These are phyloP conservation scores for Gynandropsis gynandra DNA, from an alignment of 345 rosid species.

Conservation along the genomic window DNA sequence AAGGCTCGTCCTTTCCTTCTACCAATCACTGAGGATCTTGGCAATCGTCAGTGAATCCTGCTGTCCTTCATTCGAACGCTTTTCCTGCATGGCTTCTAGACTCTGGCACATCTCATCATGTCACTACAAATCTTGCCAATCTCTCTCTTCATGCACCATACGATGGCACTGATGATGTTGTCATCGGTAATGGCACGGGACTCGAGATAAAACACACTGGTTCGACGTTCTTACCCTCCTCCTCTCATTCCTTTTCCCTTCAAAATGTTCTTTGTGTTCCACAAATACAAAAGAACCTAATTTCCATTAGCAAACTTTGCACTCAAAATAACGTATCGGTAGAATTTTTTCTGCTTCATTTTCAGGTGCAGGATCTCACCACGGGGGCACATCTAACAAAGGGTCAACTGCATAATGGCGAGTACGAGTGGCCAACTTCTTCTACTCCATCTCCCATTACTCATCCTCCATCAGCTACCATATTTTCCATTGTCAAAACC, in stretches of 20 bases:
- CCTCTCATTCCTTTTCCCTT: not conserved
- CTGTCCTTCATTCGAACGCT: not conserved
- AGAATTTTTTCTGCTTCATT: not conserved
- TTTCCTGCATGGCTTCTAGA: not conserved
- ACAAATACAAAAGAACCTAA: not conserved
- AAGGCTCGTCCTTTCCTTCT: not conserved
- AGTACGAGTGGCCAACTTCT: no score
- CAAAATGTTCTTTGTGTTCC: not conserved
- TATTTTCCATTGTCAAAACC: no score
- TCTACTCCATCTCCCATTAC: no score
- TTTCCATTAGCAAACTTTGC: not conserved
- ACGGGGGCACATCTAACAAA: no score
- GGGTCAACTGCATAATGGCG: no score
- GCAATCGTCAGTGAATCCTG: not conserved
- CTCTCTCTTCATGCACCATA: slow-evolving; percentile 1
- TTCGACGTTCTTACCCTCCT: not conserved
- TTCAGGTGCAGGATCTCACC: not conserved
- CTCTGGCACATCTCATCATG: slow-evolving; percentile 9
- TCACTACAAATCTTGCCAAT: not conserved
- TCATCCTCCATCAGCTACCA: no score
- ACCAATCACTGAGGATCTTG: not conserved
- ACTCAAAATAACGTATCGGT: not conserved
- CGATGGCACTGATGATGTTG: not conserved
- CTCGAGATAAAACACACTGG: not conserved
- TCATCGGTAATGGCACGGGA: not conserved